A percentile compares a stretch with the other conserved stretches of the same genome.
phyloP scores from a whole-genome alignment of 352 stramenopile species.

The Globisporangium radiosum region DNA sequence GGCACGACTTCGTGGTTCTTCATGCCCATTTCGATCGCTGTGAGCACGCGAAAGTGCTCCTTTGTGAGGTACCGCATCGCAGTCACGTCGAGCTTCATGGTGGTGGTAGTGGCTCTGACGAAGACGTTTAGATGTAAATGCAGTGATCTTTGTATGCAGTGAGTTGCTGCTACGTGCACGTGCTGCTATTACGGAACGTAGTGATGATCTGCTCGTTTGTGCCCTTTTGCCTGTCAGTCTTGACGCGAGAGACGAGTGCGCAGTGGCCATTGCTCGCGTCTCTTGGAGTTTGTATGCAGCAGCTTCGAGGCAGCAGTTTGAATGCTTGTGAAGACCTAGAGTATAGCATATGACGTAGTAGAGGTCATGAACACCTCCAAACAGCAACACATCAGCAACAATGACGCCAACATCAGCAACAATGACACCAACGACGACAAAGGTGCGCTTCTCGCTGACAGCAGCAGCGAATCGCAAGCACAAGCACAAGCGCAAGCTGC shows the following conservation, averaged over 20 bases:
- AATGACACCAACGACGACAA: conserved; percentile 3
- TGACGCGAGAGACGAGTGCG: background rate
- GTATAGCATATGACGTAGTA: background rate
- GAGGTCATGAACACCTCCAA: too few species aligned
- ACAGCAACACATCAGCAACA: background rate
- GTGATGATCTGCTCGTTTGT: background rate
- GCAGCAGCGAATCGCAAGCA: conserved; percentile 23
- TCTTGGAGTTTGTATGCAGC: background rate
- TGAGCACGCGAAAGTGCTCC: conserved; percentile 98
- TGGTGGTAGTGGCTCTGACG: conserved; percentile 2
- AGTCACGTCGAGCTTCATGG: conserved; percentile 92
- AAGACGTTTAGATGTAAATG: conserved; percentile 3
- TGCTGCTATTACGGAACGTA: background rate
- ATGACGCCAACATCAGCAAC: background rate
- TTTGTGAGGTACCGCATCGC: conserved; percentile 92
- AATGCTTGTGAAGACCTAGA: background rate
- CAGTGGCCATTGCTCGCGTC: background rate
- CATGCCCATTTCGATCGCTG: conserved; percentile 98
- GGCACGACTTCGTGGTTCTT: conserved; percentile 98
- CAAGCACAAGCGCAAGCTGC: conserved; percentile 4
- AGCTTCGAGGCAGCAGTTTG: background rate
- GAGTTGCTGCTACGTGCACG: background rate
- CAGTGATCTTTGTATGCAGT: background rate
- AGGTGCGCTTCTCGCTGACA: conserved; percentile 24
- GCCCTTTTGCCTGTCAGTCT: conserved; percentile 11